Evolutionary conservation across 164 flowering plant species (phyloP), one percentile per base, ranked within the genome.

Genomic region (Piper betle): DNA sequence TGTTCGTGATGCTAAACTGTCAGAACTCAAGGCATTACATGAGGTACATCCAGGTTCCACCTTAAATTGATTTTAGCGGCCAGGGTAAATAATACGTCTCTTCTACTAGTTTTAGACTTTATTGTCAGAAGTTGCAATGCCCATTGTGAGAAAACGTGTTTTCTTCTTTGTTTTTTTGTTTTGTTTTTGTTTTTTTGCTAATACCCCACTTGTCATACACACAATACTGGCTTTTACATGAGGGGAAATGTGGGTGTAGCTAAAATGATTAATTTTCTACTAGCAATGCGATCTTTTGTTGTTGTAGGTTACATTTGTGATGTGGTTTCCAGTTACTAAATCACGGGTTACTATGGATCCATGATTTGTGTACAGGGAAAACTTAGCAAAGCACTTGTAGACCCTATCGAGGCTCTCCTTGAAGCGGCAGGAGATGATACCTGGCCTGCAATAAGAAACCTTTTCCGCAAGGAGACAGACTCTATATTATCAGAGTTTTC

Each of bases 381-480:
- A 82, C 74, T 91, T 52, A 80, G 79, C 25, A 84, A 80, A 58
- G 88, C 96, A 62, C 78, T 94, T 60, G 62, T 75, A 50, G 99
- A 79, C 68, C 95, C 99, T 39, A 88, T 94, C 60, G 99, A 87
- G 72, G 88, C 87, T 62, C 88, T 91, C 69, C 70, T 94, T 60
- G 96, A 91, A 73, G 85, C 81, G 67, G 94, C 97, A 63, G 73
- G 77, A 60, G 68, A 64, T 64, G 96, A 85, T 39, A 94, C 97
- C 41, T 94, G 99, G 99, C 87, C 93, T 2, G 76, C 97, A 62
- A 88, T 94, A 70, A 86, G 85, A 71, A 88, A 80, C 59, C 88
- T 94, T 75, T 83, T 88, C 56, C 71, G 37, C 7, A 82, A 79
- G 55, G 99, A 91, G 79, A 83, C 86, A 59, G 84, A 82, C 55